These are phyloP conservation scores for Pythium aristosporum DNA, from an alignment of 352 stramenopile genomes.

Conservation along the genomic window DNA sequence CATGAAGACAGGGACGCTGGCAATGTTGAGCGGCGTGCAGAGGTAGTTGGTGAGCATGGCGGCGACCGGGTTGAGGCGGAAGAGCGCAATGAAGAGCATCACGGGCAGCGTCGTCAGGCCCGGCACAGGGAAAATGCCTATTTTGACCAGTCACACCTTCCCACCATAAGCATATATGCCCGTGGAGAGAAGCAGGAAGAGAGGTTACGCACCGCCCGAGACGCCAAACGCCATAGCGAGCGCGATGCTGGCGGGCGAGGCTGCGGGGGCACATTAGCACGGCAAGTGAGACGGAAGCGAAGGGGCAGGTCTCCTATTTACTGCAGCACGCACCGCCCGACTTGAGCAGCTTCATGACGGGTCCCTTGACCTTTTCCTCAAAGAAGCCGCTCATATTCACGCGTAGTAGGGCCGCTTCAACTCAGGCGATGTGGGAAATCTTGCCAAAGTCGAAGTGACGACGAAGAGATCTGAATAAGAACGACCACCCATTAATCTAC, in stretches of 20 bases:
- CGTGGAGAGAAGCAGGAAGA: neutral
- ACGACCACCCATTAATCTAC: constrained; percentile 1
- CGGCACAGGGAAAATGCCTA: constrained; percentile 78
- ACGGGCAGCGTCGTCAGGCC: constrained; percentile 71
- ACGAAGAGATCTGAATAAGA: constrained; percentile 10
- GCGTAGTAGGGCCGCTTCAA: constrained; percentile 3
- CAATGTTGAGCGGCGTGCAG: constrained; percentile 76
- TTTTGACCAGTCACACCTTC: neutral
- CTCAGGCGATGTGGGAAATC: constrained; percentile 4
- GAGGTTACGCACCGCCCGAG: constrained; percentile 40
- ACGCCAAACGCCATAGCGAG: constrained; percentile 79
- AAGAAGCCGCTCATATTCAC: constrained; percentile 40
- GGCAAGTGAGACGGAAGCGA: neutral
- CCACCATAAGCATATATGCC: neutral
- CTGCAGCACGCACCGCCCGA: constrained; percentile 44
- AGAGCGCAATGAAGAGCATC: constrained; percentile 75
- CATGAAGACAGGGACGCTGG: constrained; percentile 77
- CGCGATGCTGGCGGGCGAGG: constrained; percentile 68
- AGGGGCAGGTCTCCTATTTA: neutral
- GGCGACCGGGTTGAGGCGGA: constrained; percentile 76
- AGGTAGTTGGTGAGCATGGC: constrained; percentile 86
- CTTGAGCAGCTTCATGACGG: constrained; percentile 71
- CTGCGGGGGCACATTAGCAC: constrained; percentile 22
- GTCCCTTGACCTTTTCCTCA: constrained; percentile 71
- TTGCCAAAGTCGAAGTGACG: constrained; percentile 1